phyloP scores from a whole-genome alignment of 148 eudicot genomes.

The Chenopodium quinoa region DNA sequence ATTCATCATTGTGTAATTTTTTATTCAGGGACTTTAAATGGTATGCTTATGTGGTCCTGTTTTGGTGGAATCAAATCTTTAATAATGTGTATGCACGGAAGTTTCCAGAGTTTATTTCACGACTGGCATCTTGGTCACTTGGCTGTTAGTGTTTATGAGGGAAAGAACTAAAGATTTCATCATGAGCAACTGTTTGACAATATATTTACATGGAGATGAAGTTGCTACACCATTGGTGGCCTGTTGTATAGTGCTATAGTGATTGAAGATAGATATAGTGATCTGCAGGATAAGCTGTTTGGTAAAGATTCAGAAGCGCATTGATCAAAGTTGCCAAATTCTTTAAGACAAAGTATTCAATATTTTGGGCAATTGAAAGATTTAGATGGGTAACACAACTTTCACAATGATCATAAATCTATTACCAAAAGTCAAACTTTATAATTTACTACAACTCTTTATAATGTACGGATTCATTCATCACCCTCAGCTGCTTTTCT shows the following conservation, averaged over 20 bases:
- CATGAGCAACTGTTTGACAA: no score
- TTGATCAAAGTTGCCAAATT: slow-evolving; percentile 2
- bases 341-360: neutral
- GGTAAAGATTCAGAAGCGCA: neutral
- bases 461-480: neutral
- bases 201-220: neutral
- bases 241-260: neutral
- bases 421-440: slow-evolving; percentile 13
- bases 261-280: neutral
- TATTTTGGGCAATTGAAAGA: neutral
- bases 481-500: slow-evolving; percentile 23
- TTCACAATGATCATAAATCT: slow-evolving; percentile 12
- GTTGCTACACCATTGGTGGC: neutral
- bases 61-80: neutral
- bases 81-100: neutral
- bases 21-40: neutral
- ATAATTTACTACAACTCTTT: neutral
- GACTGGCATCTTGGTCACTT: neutral
- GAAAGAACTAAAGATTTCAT: no score
- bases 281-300: neutral
- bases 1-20: no score
- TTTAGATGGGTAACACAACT: slow-evolving; percentile 6
- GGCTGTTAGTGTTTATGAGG: neutral
- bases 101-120: neutral
- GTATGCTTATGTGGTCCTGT: neutral